Conservation (phyloP, 257 asterid species). For the Penstemon davidsonii region DNA sequence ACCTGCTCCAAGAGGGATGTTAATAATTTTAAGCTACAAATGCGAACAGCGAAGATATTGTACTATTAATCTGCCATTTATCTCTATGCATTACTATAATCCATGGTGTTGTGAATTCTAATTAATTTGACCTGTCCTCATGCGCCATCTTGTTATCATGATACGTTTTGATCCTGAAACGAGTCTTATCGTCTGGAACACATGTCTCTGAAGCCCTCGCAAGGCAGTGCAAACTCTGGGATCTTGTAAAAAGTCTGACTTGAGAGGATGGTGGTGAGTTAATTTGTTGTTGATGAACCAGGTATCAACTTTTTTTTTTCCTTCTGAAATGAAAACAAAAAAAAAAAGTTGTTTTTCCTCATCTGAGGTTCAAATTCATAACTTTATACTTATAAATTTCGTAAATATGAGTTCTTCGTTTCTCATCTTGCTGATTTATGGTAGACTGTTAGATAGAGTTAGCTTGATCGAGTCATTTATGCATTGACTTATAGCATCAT, state of each 20-base stretch:
- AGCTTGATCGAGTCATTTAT: too few species aligned
- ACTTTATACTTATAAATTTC: too few species aligned
- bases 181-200: not conserved
- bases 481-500: too few species aligned
- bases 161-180: not conserved
- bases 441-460: too few species aligned
- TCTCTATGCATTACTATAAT: not conserved
- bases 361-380: too few species aligned
- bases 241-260: conserved; percentile 11
- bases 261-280: conserved; percentile 25
- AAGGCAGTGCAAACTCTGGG: not conserved
- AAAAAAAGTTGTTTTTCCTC: too few species aligned
- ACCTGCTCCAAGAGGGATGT: conserved; percentile 40
- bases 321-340: too few species aligned
- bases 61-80: conserved; percentile 25
- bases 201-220: conserved; percentile 2
- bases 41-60: conserved; percentile 50
- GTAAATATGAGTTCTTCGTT: too few species aligned
- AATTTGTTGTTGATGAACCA: conserved; percentile 22
- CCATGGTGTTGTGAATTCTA: conserved; percentile 15
- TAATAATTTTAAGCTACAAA: conserved; percentile 40
- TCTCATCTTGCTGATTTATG: too few species aligned
- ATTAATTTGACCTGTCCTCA: conserved; percentile 6
- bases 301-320: conserved; percentile 12
- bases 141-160: conserved; percentile 8